Evolutionary conservation across 352 stramenopile species (phyloP), one percentile per base, ranked within the genome.

Genomic region (Phytophthora citrophthora): DNA sequence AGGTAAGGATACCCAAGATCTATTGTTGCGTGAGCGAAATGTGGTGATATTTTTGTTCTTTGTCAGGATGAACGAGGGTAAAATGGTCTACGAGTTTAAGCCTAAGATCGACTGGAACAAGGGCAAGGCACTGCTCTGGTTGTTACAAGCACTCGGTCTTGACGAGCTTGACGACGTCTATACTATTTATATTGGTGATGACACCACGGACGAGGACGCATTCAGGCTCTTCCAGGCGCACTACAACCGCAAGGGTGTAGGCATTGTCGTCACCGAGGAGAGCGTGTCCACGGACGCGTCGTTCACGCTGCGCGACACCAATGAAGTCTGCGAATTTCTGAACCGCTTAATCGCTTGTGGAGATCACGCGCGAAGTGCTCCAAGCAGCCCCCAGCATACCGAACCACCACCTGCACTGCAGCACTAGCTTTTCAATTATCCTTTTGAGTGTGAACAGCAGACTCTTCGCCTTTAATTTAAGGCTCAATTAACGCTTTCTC

Each of bases 71-170:
- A 92, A 90, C 62, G 70, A 88, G 46, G 89, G 89, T 50, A 96
- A 96, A 65, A 93, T 95, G 88, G 90, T 97, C 12, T 96, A 84
- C 62, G 90, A 97, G 58, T 94, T 90, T 65, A 95, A 95, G 64
- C 90, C 90, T 7, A 94, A 96, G 68, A 93, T 97, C 23, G 82
- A 95, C 50, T 97, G 90, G 90, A 90, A 97, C 82, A 97, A 97
- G 69, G 90, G 90, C 61, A 96, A 96, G 63, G 89, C 88, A 47
- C 76, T 97, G 29, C 54, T 94, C 27, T 97, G 89, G 90, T 71
- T 96, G 39, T 67, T 97, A 54, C 64, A 95, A 46, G 74, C 81
- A 29, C 74, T 96, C 9, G 82, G 76, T 1, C 63, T 95, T 23
- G 86, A 93, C 56, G 63, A 89, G 49, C 61, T 77, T 29, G 81